A percentile compares a stretch with the other conserved stretches of the same genome.
Conservation (phyloP, 306 rosid species). For the Vigna reflexopilosa region DNA sequence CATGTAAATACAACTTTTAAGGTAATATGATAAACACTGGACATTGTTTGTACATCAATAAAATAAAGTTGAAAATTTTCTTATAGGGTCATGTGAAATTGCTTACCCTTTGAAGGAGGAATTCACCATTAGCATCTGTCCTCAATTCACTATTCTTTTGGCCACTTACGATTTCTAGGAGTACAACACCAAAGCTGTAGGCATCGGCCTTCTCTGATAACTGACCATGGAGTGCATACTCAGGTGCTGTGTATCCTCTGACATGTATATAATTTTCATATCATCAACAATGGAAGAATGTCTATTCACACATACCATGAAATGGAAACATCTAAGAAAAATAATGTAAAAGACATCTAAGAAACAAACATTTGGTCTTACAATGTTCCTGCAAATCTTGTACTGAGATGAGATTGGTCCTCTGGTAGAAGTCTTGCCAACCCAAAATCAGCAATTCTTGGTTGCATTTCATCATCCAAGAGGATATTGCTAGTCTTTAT, state of each 20-base stretch:
- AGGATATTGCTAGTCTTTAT: conserved; percentile 74
- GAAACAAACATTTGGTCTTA: conserved; percentile 45
- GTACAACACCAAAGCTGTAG: conserved; percentile 76
- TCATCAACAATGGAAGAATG: neutral
- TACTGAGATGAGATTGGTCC: conserved; percentile 69
- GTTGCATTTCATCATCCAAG: conserved; percentile 65
- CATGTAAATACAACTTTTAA: neutral
- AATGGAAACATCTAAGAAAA: neutral
- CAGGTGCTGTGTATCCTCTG: conserved; percentile 82
- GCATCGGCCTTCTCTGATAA: conserved; percentile 74
- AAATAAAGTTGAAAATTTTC: neutral
- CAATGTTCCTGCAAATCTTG: conserved; percentile 82
- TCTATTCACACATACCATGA: neutral
- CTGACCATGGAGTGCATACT: conserved; percentile 79
- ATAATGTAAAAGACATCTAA: neutral
- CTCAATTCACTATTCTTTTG: conserved; percentile 58
- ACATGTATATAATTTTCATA: neutral
- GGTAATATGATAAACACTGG: neutral
- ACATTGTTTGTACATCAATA: neutral
- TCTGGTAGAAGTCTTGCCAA: conserved; percentile 72
- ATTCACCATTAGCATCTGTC: conserved; percentile 54
- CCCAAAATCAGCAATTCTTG: conserved; percentile 80
- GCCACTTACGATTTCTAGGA: conserved; percentile 73
- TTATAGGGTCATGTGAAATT: conserved; percentile 2
- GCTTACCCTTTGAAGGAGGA: conserved; percentile 72